These are phyloP conservation scores for Ceratocystis variospora DNA, from an alignment of 2,329 filamentous ascomycete species.

Conservation along the genomic window DNA sequence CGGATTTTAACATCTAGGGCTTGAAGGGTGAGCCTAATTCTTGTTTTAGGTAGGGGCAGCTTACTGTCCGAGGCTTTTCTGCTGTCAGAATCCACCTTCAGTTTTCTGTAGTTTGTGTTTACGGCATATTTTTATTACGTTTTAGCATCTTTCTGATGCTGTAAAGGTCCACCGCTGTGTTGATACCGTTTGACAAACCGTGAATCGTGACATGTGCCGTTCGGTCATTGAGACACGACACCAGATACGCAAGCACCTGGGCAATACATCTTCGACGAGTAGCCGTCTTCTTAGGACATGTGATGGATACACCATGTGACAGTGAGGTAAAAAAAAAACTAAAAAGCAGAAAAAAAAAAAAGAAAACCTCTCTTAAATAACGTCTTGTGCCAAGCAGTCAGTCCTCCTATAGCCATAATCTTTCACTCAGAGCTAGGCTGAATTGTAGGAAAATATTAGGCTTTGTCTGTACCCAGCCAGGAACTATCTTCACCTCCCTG, in stretches of 20 bases:
- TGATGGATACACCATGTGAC: background rate
- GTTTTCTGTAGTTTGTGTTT: background rate
- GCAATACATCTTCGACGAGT: background rate
- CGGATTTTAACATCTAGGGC: no score
- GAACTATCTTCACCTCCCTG: background rate
- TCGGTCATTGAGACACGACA: background rate
- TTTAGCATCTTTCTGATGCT: background rate
- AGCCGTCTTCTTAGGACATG: background rate
- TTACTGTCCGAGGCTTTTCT: background rate
- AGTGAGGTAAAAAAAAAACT: no score
- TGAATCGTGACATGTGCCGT: slow-evolving; percentile 1
- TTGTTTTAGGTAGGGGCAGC: background rate
- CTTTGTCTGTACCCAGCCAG: no score
- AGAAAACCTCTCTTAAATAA: no score
- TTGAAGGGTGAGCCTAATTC: background rate
- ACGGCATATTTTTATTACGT: background rate
- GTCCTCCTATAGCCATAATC: no score
- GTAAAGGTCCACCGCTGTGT: background rate
- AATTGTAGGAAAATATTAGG: no score
- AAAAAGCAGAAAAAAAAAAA: no score
- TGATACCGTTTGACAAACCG: background rate
- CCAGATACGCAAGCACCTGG: background rate
- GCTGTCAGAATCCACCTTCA: background rate
- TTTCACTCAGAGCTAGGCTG: no score
- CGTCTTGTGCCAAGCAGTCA: no score